Evolutionary conservation across 75 land plant species (phyloP), one percentile per base, ranked within the genome.

Genomic region (Picea glauca): DNA sequence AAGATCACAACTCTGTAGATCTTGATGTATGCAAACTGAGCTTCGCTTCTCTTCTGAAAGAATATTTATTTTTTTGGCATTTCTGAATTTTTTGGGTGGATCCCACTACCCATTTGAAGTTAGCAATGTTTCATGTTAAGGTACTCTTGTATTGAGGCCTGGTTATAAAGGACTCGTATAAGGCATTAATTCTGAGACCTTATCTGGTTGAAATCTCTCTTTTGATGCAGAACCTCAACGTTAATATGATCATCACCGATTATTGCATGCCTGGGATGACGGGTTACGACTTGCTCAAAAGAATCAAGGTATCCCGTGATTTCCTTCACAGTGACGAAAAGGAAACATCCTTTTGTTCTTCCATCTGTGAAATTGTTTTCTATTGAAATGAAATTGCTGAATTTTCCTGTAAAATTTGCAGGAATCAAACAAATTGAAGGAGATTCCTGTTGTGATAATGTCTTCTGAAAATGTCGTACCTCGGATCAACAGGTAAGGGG

Each of bases 361-460:
- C 11, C 1, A 50, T 50, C 56, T 9, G 56, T 9, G 56, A 50
- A 50, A 50, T 50, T 50, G 56, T 50, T 50, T 50, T 50, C 50
- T 46, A 6, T 7, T 46, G 50, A 46, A 6, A 46, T 46, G 6
- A 46, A 50, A 50, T 50, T 50, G 11, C 56, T 50, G 56, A 50
- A 50, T 50, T 50, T 11, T 12, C 56, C 64, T 26, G 23, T 62
- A 32, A 60, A 77, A 11, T 20, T 67, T 80, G 9, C 87, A 90
- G 92, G 90, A 81, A 74, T 86, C 90, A 38, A 82, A 90, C 30
- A 67, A 68, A 9, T 72, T 89, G 72, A 89, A 78, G 79, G 88
- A 89, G 79, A 91, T 91, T 72, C 93, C 93, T 26, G 93, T 91
- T 6, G 91, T 91, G n/a, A 84, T 91, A 58, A 91, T 91, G 93